A percentile compares a stretch with the other conserved stretches of the same genome.
phyloP scores from a whole-genome alignment of 495 filamentous ascomycete genomes.

The Neurospora sp. region DNA sequence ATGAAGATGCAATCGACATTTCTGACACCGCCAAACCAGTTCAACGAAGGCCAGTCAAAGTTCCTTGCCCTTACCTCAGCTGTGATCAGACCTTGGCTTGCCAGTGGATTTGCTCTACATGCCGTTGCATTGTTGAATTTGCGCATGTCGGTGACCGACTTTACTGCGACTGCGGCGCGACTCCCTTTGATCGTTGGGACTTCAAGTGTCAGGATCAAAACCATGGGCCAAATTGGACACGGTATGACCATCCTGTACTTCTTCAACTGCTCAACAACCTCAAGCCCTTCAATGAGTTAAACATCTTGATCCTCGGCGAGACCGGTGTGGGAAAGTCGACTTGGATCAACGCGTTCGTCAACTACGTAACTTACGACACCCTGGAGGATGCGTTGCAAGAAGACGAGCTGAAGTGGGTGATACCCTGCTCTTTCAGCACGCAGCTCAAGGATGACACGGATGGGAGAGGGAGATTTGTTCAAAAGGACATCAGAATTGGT shows the following conservation, averaged over 20 bases:
- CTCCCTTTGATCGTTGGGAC: conserved; percentile 4
- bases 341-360: conserved; percentile 35
- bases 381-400: too few species aligned
- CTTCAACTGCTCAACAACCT: not conserved
- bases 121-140: conserved; percentile 20
- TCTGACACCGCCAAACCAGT: too few species aligned
- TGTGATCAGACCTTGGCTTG: too few species aligned
- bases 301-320: conserved; percentile 37
- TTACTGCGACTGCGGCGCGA: conserved; percentile 32
- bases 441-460: conserved; percentile 17
- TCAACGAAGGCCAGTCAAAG: too few species aligned
- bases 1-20: too few species aligned
- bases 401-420: conserved; percentile 13
- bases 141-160: conserved; percentile 22
- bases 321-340: conserved; percentile 38
- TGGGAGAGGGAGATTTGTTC: conserved; percentile 6
- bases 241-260: not conserved
- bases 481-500: conserved; percentile 21
- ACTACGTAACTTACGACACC: too few species aligned
- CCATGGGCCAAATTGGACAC: conserved; percentile 10
- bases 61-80: too few species aligned
- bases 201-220: conserved; percentile 24
- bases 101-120: conserved; percentile 27
- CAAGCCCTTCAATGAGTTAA: conserved; percentile 19
- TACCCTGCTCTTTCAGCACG: conserved; percentile 30